A percentile compares a stretch with the other conserved stretches of the same genome.
Conservation (phyloP, 805 yeast genomes). For the Metschnikowia borealis region DNA sequence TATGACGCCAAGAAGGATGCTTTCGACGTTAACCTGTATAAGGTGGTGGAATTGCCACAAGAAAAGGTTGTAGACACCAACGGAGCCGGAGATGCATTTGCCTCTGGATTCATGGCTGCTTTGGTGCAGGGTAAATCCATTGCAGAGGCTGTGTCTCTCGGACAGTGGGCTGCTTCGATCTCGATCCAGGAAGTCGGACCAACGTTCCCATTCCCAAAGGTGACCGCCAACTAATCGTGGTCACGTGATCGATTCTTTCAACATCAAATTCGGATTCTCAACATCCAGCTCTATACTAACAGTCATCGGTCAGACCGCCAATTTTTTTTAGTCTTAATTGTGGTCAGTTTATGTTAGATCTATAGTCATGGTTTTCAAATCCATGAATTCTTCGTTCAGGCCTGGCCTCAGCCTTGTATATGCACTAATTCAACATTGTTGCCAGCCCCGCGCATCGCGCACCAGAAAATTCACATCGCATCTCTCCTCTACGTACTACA, state of each 20-base stretch:
- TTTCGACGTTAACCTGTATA: constrained; percentile 47
- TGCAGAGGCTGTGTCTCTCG: constrained; percentile 64
- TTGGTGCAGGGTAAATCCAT: constrained; percentile 69
- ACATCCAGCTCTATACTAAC: not conserved
- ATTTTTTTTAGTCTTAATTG: too few species aligned
- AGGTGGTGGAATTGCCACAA: constrained; percentile 68
- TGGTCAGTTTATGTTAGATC: too few species aligned
- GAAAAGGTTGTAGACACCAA: constrained; percentile 82
- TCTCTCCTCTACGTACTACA: not conserved
- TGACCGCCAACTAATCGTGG: constrained; percentile 27
- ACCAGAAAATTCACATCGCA: constrained; percentile 2
- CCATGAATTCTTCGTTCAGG: too few species aligned
- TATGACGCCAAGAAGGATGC: constrained; percentile 47
- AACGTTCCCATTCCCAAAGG: constrained; percentile 79
- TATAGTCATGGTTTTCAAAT: too few species aligned
- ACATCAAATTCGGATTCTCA: constrained; percentile 10
- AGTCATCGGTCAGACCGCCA: not conserved
- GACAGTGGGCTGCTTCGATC: constrained; percentile 94
- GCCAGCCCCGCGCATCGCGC: constrained; percentile 7
- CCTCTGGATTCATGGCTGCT: constrained; percentile 92
- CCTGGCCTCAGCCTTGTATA: not conserved
- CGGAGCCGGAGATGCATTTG: constrained; percentile 99
- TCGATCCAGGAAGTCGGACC: constrained; percentile 95
- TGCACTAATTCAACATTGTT: constrained; percentile 18
- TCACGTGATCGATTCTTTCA: constrained; percentile 11